Evolutionary conservation across 1,284 basidiomycete genomes (phyloP), one percentile per base, ranked within the genome.

Genomic region (Pseudozyma thailandica): DNA sequence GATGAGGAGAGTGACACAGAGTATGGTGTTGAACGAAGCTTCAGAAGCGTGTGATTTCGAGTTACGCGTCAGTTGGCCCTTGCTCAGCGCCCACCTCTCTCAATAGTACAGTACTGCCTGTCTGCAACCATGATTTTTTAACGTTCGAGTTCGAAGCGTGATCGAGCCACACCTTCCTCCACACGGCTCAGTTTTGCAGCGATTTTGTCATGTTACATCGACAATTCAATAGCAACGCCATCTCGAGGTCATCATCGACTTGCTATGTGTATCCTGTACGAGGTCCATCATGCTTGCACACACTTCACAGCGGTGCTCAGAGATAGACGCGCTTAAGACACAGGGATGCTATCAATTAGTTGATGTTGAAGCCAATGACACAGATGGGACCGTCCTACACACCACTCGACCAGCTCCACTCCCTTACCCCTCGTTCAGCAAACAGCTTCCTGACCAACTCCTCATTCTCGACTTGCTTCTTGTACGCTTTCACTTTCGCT

Each of bases 391-490:
- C n/a, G n/a, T 21, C 13, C 46, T 44, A 63, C 18, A 72, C 44
- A 38, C 70, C 70, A 31, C 70, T 72, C 2, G 70, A 56, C 70
- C 70, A 72, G 28, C 64, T 68, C 70, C 70, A 72, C 43, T 72
- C 70, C 2, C 64, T n/a, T 1, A 72, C 70, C 9, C 60, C 60
- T 2, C 59, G 21, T 15, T 57, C 23, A 8, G 52, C 42, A 41
- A 69, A 72, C 20, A 72, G 50, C 18, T 60, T 30, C 15, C 70
- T 27, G 3, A 47, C 56, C 28, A 50, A 16, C 33, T 50, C 23
- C 54, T 69, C 70, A 30, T 60, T 53, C 44, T 44, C 28, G 18
- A 43, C 28, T 43, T 63, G 64, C 50, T 43, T 60, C 50, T 35
- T 42, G 51, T 72, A 72, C 23, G 53, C 46, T 9, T 47, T 47